Conservation (phyloP, 441 rosid genomes). For the Theobroma grandiflorum region DNA sequence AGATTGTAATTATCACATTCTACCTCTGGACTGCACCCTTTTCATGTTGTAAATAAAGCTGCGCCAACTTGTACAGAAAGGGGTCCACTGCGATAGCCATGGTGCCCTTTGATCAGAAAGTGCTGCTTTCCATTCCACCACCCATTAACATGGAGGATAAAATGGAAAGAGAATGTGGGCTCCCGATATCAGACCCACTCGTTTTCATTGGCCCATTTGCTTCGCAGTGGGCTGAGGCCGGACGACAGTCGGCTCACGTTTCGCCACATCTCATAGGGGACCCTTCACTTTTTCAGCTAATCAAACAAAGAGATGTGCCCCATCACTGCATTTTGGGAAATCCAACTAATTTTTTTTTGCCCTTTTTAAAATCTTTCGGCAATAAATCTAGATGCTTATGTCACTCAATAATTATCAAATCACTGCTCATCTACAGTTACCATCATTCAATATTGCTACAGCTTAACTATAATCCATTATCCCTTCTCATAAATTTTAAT, state of each 20-base stretch:
- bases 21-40: not conserved
- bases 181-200: not conserved
- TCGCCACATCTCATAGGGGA: not conserved
- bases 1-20: not conserved
- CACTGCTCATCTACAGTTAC: too few species aligned
- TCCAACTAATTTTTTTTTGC: too few species aligned
- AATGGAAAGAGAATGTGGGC: not conserved
- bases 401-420: too few species aligned
- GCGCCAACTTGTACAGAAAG: not conserved
- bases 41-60: not conserved
- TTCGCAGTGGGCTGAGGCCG: not conserved
- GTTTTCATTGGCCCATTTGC: not conserved
- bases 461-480: too few species aligned
- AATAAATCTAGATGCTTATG: too few species aligned
- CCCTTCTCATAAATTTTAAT: too few species aligned
- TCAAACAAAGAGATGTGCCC: not conserved
- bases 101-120: not conserved
- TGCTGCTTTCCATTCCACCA: not conserved
- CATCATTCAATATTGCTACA: too few species aligned
- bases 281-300: not conserved
- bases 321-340: too few species aligned
- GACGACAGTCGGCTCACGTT: not conserved
- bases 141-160: not conserved
- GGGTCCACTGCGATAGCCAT: not conserved
- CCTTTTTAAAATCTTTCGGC: too few species aligned